phyloP scores from a whole-genome alignment of 768 basidiomycete genomes.

The Pisolithus orientalis region DNA sequence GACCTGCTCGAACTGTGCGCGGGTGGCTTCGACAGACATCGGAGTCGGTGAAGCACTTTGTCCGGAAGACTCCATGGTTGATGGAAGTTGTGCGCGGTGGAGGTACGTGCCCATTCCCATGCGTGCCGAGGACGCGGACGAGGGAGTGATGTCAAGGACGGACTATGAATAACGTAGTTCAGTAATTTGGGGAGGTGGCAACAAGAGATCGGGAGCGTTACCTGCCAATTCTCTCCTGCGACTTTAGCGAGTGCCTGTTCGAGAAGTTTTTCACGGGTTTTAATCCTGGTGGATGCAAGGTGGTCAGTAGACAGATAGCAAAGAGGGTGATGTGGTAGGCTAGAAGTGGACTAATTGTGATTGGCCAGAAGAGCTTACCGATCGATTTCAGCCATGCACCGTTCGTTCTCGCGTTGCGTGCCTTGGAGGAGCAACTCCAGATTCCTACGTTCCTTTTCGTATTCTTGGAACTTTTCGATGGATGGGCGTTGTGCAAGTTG shows the following conservation, averaged over 20 bases:
- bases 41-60: slow-evolving; percentile 15
- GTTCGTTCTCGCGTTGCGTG: slow-evolving; percentile 81
- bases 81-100: slow-evolving; percentile 14
- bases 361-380: slow-evolving; percentile 34
- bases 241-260: slow-evolving; percentile 66
- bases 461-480: slow-evolving; percentile 53
- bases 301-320: background rate
- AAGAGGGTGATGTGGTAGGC: too few species aligned
- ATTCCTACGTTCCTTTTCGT: slow-evolving; percentile 70
- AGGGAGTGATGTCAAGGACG: slow-evolving; percentile 30
- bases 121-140: slow-evolving; percentile 24
- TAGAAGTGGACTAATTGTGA: too few species aligned
- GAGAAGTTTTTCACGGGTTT: slow-evolving; percentile 67
- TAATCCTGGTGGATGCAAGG: slow-evolving; percentile 36
- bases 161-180: slow-evolving; percentile 11
- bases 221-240: slow-evolving; percentile 83
- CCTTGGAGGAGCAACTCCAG: slow-evolving; percentile 72
- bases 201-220: slow-evolving; percentile 19
- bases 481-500: slow-evolving; percentile 66
- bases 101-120: slow-evolving; percentile 23
- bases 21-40: slow-evolving; percentile 32
- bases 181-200: background rate
- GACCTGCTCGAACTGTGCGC: slow-evolving; percentile 63
- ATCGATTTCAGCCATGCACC: slow-evolving; percentile 77
- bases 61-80: slow-evolving; percentile 11